Evolutionary conservation across 148 eudicot species (phyloP).

Genomic region (Euryodendron excelsum): DNA sequence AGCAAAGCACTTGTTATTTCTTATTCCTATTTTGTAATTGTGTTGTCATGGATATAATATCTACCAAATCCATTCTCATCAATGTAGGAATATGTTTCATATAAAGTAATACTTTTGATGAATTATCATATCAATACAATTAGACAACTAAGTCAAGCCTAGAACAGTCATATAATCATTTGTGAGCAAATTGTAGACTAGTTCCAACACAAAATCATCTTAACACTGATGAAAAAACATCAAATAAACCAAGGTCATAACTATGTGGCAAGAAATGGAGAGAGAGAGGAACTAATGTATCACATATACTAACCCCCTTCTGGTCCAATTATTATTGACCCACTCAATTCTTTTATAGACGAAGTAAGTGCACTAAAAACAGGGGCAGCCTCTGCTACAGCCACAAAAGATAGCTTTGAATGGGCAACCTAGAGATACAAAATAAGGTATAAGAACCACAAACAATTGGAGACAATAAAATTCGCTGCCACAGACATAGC

Average conservation of each 20-base stretch:
- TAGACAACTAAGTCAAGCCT: not conserved
- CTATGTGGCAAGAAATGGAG: not conserved
- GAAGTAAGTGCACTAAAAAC: constrained; percentile 48
- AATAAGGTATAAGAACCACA: not conserved
- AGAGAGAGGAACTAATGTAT: not conserved
- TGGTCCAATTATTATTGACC: constrained; percentile 84
- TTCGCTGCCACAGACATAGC: too few species aligned
- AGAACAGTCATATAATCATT: not conserved
- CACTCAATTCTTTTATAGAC: constrained; percentile 42
- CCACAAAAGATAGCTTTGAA: constrained; percentile 71
- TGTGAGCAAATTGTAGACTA: not conserved
- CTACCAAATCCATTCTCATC: not conserved
- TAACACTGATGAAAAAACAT: not conserved
- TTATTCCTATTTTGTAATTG: not conserved
- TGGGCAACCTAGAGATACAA: constrained; percentile 48
- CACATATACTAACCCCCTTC: constrained; percentile 81
- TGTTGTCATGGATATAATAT: not conserved
- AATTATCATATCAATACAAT: not conserved
- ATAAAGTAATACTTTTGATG: not conserved
- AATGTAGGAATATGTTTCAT: not conserved
- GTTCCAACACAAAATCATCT: not conserved
- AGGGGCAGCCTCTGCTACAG: constrained; percentile 86
- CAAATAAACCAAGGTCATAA: not conserved
- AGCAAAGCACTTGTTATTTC: not conserved
- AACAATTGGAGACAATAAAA: not conserved